These are phyloP conservation scores for Inga oerstediana DNA, from an alignment of 306 rosid genomes.

Conservation along the genomic window DNA sequence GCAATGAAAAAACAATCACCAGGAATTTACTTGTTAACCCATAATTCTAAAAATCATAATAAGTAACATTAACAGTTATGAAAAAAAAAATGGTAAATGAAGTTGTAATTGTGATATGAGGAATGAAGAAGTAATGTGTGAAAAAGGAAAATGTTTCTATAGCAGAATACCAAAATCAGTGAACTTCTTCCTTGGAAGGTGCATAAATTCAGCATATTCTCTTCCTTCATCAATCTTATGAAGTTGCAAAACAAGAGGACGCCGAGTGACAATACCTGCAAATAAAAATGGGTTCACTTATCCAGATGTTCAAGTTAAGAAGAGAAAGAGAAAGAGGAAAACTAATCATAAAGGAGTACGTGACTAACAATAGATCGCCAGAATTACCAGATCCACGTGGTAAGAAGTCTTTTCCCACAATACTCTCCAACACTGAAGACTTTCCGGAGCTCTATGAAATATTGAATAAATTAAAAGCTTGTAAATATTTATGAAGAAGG, in stretches of 20 bases:
- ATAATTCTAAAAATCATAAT: not conserved
- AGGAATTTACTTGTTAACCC: not conserved
- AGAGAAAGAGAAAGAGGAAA: not conserved
- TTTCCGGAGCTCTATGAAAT: conserved; percentile 88
- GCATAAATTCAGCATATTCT: conserved; percentile 94
- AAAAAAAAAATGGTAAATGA: not conserved
- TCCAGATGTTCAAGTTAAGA: conserved; percentile 9
- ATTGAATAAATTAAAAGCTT: conserved; percentile 8
- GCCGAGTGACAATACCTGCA: conserved; percentile 90
- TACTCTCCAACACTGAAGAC: conserved; percentile 95
- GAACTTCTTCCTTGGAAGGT: conserved; percentile 75
- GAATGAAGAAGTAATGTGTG: not conserved
- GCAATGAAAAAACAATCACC: conserved; percentile 26
- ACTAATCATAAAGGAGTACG: not conserved
- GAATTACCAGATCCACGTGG: conserved; percentile 98
- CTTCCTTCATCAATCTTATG: conserved; percentile 73
- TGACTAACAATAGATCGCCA: not conserved
- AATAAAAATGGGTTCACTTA: conserved; percentile 24
- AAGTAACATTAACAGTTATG: conserved; percentile 2
- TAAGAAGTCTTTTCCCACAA: conserved; percentile 96
- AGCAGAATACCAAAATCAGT: conserved; percentile 69
- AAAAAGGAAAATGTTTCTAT: not conserved
- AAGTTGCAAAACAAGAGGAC: conserved; percentile 94
- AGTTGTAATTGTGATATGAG: conserved; percentile 5
- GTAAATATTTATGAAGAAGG: not conserved